Base-by-base conservation (phyloP, 2,329 filamentous ascomycete genomes). In the Monosporascus ibericus region DNA sequence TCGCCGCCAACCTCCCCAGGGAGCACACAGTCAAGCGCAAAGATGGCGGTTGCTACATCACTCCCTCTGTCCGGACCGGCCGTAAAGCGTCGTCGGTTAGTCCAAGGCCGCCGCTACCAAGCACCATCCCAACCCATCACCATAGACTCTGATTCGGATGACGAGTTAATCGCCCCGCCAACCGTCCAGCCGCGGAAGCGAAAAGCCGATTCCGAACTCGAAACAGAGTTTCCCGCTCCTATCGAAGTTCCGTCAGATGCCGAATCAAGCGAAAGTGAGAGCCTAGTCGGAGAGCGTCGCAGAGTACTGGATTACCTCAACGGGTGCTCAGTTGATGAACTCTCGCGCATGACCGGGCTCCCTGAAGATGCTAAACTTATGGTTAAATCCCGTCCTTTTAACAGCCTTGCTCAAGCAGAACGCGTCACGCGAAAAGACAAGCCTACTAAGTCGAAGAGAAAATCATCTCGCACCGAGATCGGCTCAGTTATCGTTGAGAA, bases 241-340 rank as follows among this genome's bases (percentile, higher is more conserved):
- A 36, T 52, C 15, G 38, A 42, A 17, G 20, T 52, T 22, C 44
- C 48, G 5, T 48, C 49, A 44, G 48, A 56, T 3, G 52, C 47
- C 11, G 48, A 51, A 15, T 48, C 52, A n/a, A 46, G 39, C 27
- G 51, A 46, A 14, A 51, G 40, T 27, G 51, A 53, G 27, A 44
- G 52, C 14, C 36, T 47, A 15, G 30, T 48, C 3, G 53, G 55
- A 14, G 55, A 55, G 22, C 76, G 82, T 30, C 64, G 63, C 5
- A 78, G 78, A 51, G 81, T 96, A 6, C 74, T 97, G 27, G 79
- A 84, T 7, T 95, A 91, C 63, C 85, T 99, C 69, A 97, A 97
- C 64, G 83, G 78, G 0, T 94, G 89, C 66, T 82, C 84, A 5
- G 73, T 82, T 9, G 80, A 86, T 37, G 89, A 92, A 52, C 80